phyloP scores from a whole-genome alignment of 1,139 yeast genomes.

The Protomyces inouyei region DNA sequence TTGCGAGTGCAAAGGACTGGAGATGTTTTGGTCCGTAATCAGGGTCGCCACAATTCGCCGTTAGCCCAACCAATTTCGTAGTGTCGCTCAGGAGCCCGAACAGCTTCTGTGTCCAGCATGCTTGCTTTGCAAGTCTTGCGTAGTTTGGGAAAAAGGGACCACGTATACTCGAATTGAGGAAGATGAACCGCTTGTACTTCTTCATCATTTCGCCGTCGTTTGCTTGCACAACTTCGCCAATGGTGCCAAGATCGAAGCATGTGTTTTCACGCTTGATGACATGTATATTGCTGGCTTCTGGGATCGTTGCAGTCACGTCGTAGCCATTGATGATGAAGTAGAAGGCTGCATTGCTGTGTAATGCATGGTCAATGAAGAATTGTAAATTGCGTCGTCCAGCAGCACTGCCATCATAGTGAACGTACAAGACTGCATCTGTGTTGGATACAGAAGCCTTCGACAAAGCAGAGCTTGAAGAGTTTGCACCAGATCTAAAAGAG shows the following conservation, averaged over 20 bases:
- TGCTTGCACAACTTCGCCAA: conserved; percentile 1
- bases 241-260: conserved; percentile 13
- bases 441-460: background rate
- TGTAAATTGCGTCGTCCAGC: background rate
- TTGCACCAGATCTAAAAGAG: no score
- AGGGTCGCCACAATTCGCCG: conserved; percentile 6
- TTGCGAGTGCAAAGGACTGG: conserved; percentile 9
- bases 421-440: conserved; percentile 5
- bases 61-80: conserved; percentile 3
- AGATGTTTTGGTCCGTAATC: background rate
- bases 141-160: conserved; percentile 20
- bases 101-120: conserved; percentile 14
- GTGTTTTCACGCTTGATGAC: conserved; percentile 8
- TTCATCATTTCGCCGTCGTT: background rate
- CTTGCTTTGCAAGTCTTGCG: background rate
- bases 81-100: background rate
- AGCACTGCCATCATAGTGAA: conserved; percentile 3
- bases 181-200: conserved; percentile 13
- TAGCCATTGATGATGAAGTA: conserved; percentile 19
- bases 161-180: conserved; percentile 3
- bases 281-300: background rate
- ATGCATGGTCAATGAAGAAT: conserved; percentile 13
- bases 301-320: background rate
- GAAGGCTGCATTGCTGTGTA: conserved; percentile 16
- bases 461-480: no score